These are phyloP conservation scores for Didymella pinodella DNA, from an alignment of 2,329 filamentous ascomycete genomes.

Conservation along the genomic window DNA sequence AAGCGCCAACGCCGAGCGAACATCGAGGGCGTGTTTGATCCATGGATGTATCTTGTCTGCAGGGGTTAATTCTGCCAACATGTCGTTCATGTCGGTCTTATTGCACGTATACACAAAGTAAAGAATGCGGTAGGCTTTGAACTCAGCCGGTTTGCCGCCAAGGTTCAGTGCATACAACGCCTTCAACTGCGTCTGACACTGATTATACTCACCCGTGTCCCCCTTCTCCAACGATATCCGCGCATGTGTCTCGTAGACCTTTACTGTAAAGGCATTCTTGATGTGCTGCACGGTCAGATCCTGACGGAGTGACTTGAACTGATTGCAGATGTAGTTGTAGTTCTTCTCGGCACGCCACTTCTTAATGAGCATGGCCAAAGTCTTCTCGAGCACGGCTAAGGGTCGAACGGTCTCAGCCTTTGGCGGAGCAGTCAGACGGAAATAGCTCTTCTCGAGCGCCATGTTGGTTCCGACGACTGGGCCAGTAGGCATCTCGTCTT, in stretches of 20 bases:
- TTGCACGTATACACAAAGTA: conserved; percentile 99
- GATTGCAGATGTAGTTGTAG: conserved; percentile 97
- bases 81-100: conserved; percentile 96
- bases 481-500: conserved; percentile 59
- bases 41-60: conserved; percentile 93
- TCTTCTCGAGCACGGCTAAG: conserved; percentile 78
- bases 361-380: conserved; percentile 86
- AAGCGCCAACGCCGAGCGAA: conserved; percentile 88
- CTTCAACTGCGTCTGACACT: conserved; percentile 98
- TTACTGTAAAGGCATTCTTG: conserved; percentile 94
- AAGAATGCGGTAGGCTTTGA: conserved; percentile 98
- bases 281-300: conserved; percentile 98
- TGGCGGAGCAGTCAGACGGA: conserved; percentile 89
- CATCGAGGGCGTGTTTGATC: conserved; percentile 82
- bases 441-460: conserved; percentile 89
- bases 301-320: conserved; percentile 98
- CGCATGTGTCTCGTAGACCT: conserved; percentile 96
- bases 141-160: conserved; percentile 90
- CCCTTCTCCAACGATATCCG: conserved; percentile 97
- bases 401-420: conserved; percentile 90
- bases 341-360: conserved; percentile 95
- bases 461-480: conserved; percentile 88
- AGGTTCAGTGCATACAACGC: conserved; percentile 87
- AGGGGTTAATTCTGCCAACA: conserved; percentile 97
- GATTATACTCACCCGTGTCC: conserved; percentile 99